These are phyloP conservation scores for Spergularia marina DNA, from an alignment of 148 eudicot genomes.

Conservation along the genomic window DNA sequence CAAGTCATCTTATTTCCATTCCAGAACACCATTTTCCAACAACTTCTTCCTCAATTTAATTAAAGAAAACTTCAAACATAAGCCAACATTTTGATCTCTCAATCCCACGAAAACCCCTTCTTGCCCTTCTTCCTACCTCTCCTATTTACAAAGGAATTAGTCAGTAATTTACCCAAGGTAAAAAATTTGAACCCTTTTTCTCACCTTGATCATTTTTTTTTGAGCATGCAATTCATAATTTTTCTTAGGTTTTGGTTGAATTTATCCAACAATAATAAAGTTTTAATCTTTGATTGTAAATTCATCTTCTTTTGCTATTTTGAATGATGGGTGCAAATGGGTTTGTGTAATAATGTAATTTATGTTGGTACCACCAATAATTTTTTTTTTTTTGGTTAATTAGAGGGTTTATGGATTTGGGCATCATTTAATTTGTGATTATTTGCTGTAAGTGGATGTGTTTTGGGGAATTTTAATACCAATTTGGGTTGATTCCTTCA, in stretches of 20 bases:
- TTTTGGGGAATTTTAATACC: slow-evolving; percentile 6
- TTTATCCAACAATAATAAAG: background rate
- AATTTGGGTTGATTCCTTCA: slow-evolving; percentile 15
- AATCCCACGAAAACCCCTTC: background rate
- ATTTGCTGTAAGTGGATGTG: background rate
- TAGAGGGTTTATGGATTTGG: slow-evolving; percentile 19
- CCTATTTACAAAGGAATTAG: background rate
- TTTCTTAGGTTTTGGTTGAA: background rate
- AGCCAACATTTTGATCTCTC: background rate
- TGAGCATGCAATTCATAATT: background rate
- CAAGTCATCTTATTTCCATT: background rate
- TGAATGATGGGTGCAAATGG: slow-evolving; percentile 17
- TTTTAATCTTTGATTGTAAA: background rate
- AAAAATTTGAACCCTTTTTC: background rate
- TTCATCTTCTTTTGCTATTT: background rate
- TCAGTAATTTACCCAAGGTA: slow-evolving; percentile 19
- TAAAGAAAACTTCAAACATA: background rate
- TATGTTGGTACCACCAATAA: slow-evolving; percentile 5
- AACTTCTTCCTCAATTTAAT: background rate
- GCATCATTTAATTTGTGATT: background rate
- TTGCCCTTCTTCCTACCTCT: background rate
- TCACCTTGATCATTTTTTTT: background rate
- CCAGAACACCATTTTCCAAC: background rate
- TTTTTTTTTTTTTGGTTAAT: background rate
- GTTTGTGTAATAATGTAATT: slow-evolving; percentile 2